phyloP scores from a whole-genome alignment of 2,329 filamentous ascomycete species.

The Clonostachys rhizophaga region DNA sequence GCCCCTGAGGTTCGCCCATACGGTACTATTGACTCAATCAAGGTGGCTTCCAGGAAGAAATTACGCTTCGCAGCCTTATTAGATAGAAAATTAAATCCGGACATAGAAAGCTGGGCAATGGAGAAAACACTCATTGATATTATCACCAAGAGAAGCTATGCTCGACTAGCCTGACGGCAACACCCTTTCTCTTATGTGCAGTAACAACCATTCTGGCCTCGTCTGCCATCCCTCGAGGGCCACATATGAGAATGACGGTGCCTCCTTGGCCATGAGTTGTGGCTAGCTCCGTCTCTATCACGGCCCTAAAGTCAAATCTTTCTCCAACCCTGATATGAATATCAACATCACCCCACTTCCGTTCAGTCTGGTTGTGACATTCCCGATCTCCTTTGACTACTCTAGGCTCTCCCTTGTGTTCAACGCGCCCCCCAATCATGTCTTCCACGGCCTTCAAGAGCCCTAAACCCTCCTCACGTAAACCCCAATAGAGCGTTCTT shows the following conservation, averaged over 20 bases:
- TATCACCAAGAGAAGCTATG: conserved; percentile 3
- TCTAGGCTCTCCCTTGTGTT: neutral
- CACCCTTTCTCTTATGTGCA: conserved; percentile 4
- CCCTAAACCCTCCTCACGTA: neutral
- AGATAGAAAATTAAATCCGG: no score
- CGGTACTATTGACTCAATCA: no score
- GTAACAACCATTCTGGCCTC: conserved; percentile 6
- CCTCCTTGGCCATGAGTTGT: neutral
- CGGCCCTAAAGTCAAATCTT: conserved; percentile 1
- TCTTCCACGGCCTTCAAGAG: conserved; percentile 4
- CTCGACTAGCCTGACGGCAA: conserved; percentile 5
- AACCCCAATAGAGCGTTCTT: conserved; percentile 7
- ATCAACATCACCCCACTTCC: conserved; percentile 5
- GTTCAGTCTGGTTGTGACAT: neutral
- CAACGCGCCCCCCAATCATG: neutral
- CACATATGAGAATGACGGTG: conserved; percentile 6
- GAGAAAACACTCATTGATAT: no score
- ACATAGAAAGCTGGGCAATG: no score
- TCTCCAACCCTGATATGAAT: conserved; percentile 2
- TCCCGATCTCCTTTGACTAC: neutral
- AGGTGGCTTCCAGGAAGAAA: no score
- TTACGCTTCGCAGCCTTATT: no score
- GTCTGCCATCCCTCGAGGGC: conserved; percentile 7
- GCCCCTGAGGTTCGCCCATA: no score
- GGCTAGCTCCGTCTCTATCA: conserved; percentile 2